phyloP scores from a whole-genome alignment of 768 basidiomycete genomes.

The Termitomyces heimii region DNA sequence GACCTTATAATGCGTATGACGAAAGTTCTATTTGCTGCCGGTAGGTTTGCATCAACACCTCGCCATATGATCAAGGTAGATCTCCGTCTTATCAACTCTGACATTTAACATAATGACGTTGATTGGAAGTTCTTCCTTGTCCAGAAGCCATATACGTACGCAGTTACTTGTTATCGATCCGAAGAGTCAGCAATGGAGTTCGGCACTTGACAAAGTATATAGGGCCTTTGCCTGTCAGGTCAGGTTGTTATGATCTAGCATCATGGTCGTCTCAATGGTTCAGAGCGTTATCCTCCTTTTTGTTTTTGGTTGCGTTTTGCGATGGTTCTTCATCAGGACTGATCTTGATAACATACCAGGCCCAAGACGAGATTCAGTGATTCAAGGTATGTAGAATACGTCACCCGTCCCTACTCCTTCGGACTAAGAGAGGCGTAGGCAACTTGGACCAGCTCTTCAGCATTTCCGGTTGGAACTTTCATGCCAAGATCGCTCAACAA shows the following conservation, averaged over 20 bases:
- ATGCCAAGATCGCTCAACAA: conserved; percentile 3
- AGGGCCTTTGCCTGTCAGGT: background rate
- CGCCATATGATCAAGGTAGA: background rate
- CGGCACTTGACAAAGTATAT: background rate
- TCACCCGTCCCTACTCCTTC: background rate
- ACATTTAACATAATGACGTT: background rate
- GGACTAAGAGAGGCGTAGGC: background rate
- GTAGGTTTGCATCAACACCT: background rate
- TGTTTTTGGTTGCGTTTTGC: conserved; percentile 9
- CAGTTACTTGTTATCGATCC: conserved; percentile 1
- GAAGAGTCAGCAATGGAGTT: background rate
- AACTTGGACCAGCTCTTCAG: conserved; percentile 10
- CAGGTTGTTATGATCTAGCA: background rate
- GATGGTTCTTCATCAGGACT: conserved; percentile 12
- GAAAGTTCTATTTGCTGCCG: background rate
- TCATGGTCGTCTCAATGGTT: conserved; percentile 2
- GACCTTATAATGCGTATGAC: too few relatives aligned
- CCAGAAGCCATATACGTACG: background rate
- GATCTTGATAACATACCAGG: conserved; percentile 31
- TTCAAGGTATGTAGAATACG: conserved; percentile 18
- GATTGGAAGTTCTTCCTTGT: background rate
- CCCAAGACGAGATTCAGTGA: conserved; percentile 22
- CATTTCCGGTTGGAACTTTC: conserved; percentile 4
- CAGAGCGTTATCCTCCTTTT: conserved; percentile 6
- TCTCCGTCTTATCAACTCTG: background rate